Conservation (phyloP, 805 yeast genomes). For the Huiozyma sinensis region DNA sequence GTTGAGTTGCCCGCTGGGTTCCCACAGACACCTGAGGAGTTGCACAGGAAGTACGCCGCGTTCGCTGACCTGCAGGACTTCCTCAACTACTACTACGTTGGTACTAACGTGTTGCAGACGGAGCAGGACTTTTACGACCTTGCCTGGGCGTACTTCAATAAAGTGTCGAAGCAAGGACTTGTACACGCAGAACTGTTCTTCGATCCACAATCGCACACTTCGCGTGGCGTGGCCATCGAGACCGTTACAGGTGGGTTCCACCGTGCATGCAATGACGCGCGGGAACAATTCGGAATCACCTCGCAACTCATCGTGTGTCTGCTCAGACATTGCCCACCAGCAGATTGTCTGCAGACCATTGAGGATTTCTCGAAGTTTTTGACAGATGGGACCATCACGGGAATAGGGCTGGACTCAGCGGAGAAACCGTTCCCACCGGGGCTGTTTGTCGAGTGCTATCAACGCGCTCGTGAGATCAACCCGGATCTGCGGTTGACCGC, state of each 20-base stretch:
- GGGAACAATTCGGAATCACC: constrained; percentile 47
- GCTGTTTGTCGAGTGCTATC: constrained; percentile 54
- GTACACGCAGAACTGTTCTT: constrained; percentile 68
- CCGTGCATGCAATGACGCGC: constrained; percentile 57
- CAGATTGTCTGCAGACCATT: constrained; percentile 47
- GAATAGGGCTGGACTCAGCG: constrained; percentile 73
- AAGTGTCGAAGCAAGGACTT: constrained; percentile 49
- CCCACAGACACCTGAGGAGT: constrained; percentile 48
- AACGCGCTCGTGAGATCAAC: constrained; percentile 35
- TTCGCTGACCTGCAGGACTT: constrained; percentile 70
- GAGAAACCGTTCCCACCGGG: constrained; percentile 73
- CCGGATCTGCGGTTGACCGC: constrained; percentile 60
- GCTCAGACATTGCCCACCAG: constrained; percentile 61
- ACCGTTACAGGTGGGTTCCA: constrained; percentile 55
- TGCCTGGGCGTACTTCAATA: constrained; percentile 62
- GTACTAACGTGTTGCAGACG: constrained; percentile 60
- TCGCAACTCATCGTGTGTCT: constrained; percentile 74
- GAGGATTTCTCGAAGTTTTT: constrained; percentile 42
- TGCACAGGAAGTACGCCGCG: constrained; percentile 46
- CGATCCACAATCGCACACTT: constrained; percentile 78
- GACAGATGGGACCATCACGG: constrained; percentile 51
- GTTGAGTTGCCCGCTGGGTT: constrained; percentile 50
- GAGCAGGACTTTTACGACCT: constrained; percentile 69
- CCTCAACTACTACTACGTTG: constrained; percentile 67
- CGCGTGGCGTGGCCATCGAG: constrained; percentile 50